Conservation (phyloP, 306 rosid genomes). For the Vigna radiata region DNA sequence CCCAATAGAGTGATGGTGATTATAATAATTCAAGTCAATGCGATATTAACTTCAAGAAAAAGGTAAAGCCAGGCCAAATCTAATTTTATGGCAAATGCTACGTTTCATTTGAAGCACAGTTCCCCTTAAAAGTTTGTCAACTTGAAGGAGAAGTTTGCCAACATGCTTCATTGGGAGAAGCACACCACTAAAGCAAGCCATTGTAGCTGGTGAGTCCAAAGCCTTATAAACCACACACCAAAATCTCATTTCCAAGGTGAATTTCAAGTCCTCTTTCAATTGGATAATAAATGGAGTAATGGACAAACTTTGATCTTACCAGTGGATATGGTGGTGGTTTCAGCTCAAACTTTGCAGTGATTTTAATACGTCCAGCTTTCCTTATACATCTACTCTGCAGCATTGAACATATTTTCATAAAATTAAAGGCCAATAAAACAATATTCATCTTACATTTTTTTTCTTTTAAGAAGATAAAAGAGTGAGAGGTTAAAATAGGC, state of each 20-base stretch:
- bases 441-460: not conserved
- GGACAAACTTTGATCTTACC: constrained; percentile 55
- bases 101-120: constrained; percentile 17
- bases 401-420: constrained; percentile 26
- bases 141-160: not conserved
- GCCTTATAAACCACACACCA: not conserved
- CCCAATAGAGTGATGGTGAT: constrained; percentile 36
- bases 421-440: not conserved
- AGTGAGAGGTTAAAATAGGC: not conserved
- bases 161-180: not conserved
- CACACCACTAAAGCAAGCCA: not conserved
- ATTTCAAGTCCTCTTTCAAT: not conserved
- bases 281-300: constrained; percentile 1
- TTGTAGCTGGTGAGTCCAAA: not conserved
- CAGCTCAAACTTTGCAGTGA: constrained; percentile 70
- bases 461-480: constrained; percentile 17
- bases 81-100: not conserved
- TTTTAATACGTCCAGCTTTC: constrained; percentile 46
- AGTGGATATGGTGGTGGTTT: constrained; percentile 89
- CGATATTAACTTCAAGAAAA: constrained; percentile 20
- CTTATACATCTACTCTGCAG: constrained; percentile 59
- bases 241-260: not conserved
- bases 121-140: constrained; percentile 3
- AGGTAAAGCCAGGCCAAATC: not conserved
- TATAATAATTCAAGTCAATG: constrained; percentile 14